Evolutionary conservation across 2,329 filamentous ascomycete genomes (phyloP).

Genomic region (Cercospora zeae-maydis): DNA sequence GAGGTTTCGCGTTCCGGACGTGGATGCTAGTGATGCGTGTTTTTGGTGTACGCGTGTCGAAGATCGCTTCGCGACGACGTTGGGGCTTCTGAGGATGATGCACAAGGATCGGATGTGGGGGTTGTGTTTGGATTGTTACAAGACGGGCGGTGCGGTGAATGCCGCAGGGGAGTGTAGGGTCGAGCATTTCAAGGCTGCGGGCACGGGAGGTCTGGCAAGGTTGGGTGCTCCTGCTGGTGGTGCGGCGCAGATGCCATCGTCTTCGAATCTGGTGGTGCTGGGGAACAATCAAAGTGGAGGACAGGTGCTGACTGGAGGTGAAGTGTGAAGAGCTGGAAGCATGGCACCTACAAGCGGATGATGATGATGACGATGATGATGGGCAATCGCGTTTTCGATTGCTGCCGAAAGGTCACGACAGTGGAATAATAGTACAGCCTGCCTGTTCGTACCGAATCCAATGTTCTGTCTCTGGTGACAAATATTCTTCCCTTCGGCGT

Average conservation of each 20-base stretch:
- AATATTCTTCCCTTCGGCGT: not conserved
- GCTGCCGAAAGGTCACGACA: not conserved
- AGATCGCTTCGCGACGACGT: conserved; percentile 20
- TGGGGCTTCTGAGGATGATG: conserved; percentile 24
- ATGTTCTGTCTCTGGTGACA: not conserved
- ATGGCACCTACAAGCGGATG: not conserved
- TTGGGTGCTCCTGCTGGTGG: not conserved
- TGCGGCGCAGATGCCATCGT: not conserved
- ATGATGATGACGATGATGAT: not conserved
- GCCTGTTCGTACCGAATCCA: not conserved
- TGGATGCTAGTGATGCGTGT: conserved; percentile 31
- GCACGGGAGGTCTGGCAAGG: not conserved
- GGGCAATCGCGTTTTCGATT: not conserved
- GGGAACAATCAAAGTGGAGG: not conserved
- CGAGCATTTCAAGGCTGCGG: conserved; percentile 27
- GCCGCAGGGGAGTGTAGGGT: conserved; percentile 26
- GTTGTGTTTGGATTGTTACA: conserved; percentile 34
- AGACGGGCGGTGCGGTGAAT: conserved; percentile 18
- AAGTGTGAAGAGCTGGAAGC: not conserved
- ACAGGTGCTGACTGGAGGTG: not conserved
- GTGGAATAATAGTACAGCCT: not conserved
- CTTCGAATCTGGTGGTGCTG: not conserved
- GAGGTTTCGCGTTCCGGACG: conserved; percentile 28
- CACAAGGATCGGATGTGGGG: conserved; percentile 32
- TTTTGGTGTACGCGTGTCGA: conserved; percentile 31